phyloP scores from a whole-genome alignment of 495 filamentous ascomycete species.

The Hypoxylon lienhwacheense region DNA sequence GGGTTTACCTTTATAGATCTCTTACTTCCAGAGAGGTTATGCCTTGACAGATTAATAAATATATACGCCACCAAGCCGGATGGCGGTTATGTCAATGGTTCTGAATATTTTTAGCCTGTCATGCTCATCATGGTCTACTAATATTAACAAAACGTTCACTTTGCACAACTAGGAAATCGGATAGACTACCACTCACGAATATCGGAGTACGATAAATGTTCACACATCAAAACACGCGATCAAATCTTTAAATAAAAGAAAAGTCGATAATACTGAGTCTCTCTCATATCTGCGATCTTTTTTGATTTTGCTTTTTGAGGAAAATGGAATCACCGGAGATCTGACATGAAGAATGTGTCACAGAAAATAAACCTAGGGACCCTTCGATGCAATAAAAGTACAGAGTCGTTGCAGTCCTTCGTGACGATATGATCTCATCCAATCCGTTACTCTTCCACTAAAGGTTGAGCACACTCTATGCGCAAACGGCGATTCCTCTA shows the following conservation, averaged over 20 bases:
- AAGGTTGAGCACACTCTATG: constrained; percentile 26
- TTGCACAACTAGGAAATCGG: constrained; percentile 3
- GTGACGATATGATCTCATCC: constrained; percentile 7
- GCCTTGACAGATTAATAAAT: constrained; percentile 13
- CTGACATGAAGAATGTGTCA: constrained; percentile 2
- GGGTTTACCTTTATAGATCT: constrained; percentile 23
- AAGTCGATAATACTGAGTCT: background rate
- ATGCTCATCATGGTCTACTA: constrained; percentile 14
- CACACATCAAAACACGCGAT: background rate
- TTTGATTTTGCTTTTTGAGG: background rate
- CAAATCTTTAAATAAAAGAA: background rate
- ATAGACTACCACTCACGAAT: background rate
- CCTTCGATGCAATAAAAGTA: constrained; percentile 34
- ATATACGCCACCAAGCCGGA: constrained; percentile 4
- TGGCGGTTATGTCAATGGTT: background rate
- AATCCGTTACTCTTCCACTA: constrained; percentile 4
- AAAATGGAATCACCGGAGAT: constrained; percentile 7
- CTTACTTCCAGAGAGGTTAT: background rate
- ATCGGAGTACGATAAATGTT: background rate
- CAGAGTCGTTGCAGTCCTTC: constrained; percentile 26
- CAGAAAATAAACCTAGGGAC: constrained; percentile 7
- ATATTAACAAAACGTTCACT: constrained; percentile 2
- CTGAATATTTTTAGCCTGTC: constrained; percentile 21
- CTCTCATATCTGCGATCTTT: too few species aligned
- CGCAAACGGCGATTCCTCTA: constrained; percentile 17